Base-by-base conservation (phyloP, 306 rosid species). In the Cucumis melo region DNA sequence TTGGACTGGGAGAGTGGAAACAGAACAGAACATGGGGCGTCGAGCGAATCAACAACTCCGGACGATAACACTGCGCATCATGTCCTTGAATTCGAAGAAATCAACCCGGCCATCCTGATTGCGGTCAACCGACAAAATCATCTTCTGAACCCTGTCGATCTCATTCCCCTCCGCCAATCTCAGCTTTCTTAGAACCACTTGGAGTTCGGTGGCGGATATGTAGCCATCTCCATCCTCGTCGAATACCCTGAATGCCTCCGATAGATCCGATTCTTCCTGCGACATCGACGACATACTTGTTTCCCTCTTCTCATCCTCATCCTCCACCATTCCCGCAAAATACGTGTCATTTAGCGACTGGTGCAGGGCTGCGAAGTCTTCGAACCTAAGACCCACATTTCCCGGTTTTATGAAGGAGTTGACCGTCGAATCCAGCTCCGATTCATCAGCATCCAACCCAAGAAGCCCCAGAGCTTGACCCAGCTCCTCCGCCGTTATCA, bases 231-330 rank as follows among this genome's bases (percentile, higher is more conserved):
- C 93, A 62, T 93, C 76, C 78, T 86, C 93, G 10, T 93, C 98
- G 77, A 93, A 93, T 54, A 93, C 98, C 84, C 90, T 93, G 78
- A 93, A 93, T 1, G 97, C 98, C 80, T 93, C 98, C 64, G 88
- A 74, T 2, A 93, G 81, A 16, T 91, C 97, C 9, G 80, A 66
- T 21, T 91, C 97, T 65, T 89, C 85, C 70, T 81, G 89, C 3
- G 76, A 53, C 72, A 61, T 55, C 54, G 51, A 5, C 66, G 51
- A 11, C 65, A 5, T 36, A 8, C 2, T 44, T 6, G 72, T 57
- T 41, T 21, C 48, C 24, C 1, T 29, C 56, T 20, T 61, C 29
- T 38, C 50, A 10, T 74, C 80, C 62, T 60, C 38, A 16, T 46
- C 24, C 16, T 6, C 61, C 6, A 24, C 78, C 42, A 2, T n/a